Base-by-base conservation (phyloP, 257 asterid genomes). In the Penstemon newberryi region DNA sequence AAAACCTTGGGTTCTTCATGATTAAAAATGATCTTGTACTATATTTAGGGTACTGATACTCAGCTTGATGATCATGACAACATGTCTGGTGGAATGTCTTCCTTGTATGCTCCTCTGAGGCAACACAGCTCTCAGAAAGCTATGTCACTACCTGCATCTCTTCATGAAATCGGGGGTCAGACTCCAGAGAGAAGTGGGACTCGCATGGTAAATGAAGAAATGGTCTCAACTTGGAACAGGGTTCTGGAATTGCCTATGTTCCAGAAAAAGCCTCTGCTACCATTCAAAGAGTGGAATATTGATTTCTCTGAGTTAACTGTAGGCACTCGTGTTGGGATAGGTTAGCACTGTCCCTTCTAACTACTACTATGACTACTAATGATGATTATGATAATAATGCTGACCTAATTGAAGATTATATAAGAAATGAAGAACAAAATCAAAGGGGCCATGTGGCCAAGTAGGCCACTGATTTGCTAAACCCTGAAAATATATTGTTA, bases 301-400 rank as follows among this genome's bases (percentile, higher is more conserved):
- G 99, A 89, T 74, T 93, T 79, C 80, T 87, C 95, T 4, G 99
- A 93, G 82, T 66, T 90, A 66, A 82, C 87, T 72, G 92, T 93
- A 15, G 97, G 99, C 74, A 90, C 94, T 73, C 96, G 96, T 53
- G 92, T 90, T 63, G 99, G 99, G 69, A 93, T 93, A 70, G 99
- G 99, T 93, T 74, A 85, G 95, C 69, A 67, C 81, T 75, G 37
- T 40, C 44, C 38, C 62, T 64, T 54, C 18, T 41, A 60, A 5
- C 4, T 49, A 56, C 19, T 6, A 41, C 44, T 43, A 55, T 40
- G 1, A 25, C 33, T 25, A 25, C 33, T 25, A 25, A 25, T 25
- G 33, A 25, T 25, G 33, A 25, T 25, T 25, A 25, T 25, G 33
- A 25, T 25, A 25, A 25, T 25, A 25, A 25, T 25, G 33, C 33